Evolutionary conservation across 73 alveolate species (phyloP).

Genomic region (Stentor roeselii): DNA sequence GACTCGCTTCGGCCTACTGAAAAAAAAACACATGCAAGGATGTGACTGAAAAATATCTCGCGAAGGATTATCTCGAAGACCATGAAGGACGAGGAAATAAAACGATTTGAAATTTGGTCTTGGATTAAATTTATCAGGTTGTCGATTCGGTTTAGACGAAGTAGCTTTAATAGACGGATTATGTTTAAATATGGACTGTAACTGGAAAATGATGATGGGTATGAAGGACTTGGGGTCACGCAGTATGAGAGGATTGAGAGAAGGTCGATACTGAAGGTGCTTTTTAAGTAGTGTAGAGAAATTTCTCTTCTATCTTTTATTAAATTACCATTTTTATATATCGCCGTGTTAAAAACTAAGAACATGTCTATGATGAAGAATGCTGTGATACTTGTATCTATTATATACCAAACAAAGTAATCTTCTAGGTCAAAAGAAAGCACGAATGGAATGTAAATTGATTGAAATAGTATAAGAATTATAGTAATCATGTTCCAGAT

Average conservation of each 20-base stretch:
- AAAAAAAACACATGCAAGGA: conserved; percentile 57
- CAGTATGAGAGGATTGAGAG: conserved; percentile 59
- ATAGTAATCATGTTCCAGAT: conserved; percentile 65
- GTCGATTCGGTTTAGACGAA: conserved; percentile 40
- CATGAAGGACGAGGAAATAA: conserved; percentile 33
- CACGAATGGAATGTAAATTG: conserved; percentile 45
- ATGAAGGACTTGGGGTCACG: conserved; percentile 25
- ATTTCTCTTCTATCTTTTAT: conserved; percentile 47
- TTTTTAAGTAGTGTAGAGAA: conserved; percentile 41
- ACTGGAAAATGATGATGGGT: background rate
- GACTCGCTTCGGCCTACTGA: conserved; percentile 42
- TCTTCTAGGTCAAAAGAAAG: conserved; percentile 44
- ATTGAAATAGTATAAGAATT: conserved; percentile 38
- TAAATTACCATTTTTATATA: conserved; percentile 54
- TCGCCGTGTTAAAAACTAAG: conserved; percentile 58
- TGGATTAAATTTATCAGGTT: conserved; percentile 53
- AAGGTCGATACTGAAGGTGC: conserved; percentile 62
- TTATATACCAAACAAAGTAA: background rate
- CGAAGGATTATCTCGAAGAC: conserved; percentile 19
- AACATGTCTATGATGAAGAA: conserved; percentile 49
- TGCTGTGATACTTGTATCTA: background rate
- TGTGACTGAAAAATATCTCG: conserved; percentile 40
- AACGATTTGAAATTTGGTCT: conserved; percentile 50
- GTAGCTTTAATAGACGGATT: conserved; percentile 42
- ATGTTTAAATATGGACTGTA: conserved; percentile 27